Evolutionary conservation across 2,329 filamentous ascomycete species (phyloP).

Genomic region (Cercospora sesami): DNA sequence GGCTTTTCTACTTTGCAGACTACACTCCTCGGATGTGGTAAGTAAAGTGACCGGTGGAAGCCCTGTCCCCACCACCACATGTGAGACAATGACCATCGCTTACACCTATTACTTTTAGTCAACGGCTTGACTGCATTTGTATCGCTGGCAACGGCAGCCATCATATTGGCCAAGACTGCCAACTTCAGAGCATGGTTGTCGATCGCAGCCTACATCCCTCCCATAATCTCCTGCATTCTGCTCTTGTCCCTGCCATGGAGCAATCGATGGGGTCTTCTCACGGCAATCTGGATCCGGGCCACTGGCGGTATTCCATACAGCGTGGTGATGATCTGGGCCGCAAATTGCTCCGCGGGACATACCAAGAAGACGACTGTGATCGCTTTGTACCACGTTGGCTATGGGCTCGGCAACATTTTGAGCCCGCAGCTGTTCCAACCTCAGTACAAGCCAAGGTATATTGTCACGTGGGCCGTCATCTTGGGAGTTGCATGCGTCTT

Average conservation of each 20-base stretch:
- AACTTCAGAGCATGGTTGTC: slow-evolving; percentile 38
- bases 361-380: slow-evolving; percentile 44
- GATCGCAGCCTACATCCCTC: slow-evolving; percentile 39
- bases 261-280: slow-evolving; percentile 42
- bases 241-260: slow-evolving; percentile 42
- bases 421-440: slow-evolving; percentile 42
- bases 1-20: slow-evolving; percentile 45
- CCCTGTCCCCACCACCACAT: no score
- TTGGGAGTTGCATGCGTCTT: slow-evolving; percentile 37
- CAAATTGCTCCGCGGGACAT: background rate
- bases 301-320: slow-evolving; percentile 32
- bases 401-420: slow-evolving; percentile 40
- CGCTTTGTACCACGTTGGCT: slow-evolving; percentile 44
- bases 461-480: slow-evolving; percentile 22
- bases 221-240: slow-evolving; percentile 42
- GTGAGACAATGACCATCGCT: no score
- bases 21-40: slow-evolving; percentile 36
- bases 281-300: slow-evolving; percentile 44
- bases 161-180: slow-evolving; percentile 36
- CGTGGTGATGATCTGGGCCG: background rate
- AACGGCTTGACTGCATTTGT: slow-evolving; percentile 24
- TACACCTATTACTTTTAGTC: no score
- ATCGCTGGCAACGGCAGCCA: slow-evolving; percentile 34
- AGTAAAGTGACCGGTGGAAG: no score
- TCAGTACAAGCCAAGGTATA: slow-evolving; percentile 25